Evolutionary conservation across 2,329 filamentous ascomycete species (phyloP).

Genomic region (Metarhizium humberi): DNA sequence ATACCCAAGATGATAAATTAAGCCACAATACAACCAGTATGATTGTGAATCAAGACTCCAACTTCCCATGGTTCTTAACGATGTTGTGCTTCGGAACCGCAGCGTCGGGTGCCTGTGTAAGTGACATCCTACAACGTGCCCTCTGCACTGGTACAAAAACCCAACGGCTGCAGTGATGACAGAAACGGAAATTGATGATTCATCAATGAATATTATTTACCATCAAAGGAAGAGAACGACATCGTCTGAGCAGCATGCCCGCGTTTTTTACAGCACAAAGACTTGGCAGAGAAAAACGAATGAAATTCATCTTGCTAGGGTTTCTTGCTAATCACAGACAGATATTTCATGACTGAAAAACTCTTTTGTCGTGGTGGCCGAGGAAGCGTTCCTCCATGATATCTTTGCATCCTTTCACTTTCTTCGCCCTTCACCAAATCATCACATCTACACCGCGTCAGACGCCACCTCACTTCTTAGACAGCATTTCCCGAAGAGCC

Average conservation of each 20-base stretch:
- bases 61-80: too few species aligned
- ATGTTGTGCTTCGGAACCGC: too few species aligned
- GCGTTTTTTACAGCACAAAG: background rate
- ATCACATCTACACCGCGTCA: too few species aligned
- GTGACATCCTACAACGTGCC: too few species aligned
- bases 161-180: conserved; percentile 11
- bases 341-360: background rate
- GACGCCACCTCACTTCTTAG: conserved; percentile 12
- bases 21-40: too few species aligned
- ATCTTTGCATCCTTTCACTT: background rate
- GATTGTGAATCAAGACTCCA: too few species aligned
- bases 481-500: conserved; percentile 44
- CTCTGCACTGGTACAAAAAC: background rate
- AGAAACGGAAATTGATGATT: conserved; percentile 16
- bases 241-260: conserved; percentile 17
- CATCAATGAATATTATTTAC: conserved; percentile 10
- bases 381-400: background rate
- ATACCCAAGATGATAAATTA: too few species aligned
- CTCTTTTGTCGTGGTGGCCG: background rate
- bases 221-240: conserved; percentile 15
- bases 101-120: too few species aligned
- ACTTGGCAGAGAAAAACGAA: background rate
- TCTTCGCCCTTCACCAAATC: background rate
- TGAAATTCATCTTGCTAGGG: background rate
- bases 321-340: background rate